Base-by-base conservation (phyloP, 805 yeast species). In the Hagleromyces aurorensis region DNA sequence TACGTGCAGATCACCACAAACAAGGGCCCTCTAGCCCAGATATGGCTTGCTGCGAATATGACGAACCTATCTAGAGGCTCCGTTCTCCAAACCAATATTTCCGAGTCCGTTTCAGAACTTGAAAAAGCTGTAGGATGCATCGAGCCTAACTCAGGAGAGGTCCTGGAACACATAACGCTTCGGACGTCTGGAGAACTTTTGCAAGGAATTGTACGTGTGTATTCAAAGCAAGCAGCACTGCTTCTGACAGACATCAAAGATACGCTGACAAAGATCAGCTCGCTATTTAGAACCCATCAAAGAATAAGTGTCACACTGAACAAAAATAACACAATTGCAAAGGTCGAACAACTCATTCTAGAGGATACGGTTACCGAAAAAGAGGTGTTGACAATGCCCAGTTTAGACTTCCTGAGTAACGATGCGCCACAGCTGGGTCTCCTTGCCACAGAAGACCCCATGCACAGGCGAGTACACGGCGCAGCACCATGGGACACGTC, bases 11-110 rank as follows among this genome's bases (percentile, higher is more conserved):
- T 51, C 8, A 37, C 51, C 13, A 65, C 82, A 2, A 76, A 72
- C 37, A 77, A 77, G 49, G 93, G 94, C 3, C 94, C 94, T 1
- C 62, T 86, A 37, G 94, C 93, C 3, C 82, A 78, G 41, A 86
- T 85, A 6, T 86, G 96, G 96, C 65, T 86, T 26, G 96, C 96
- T 7, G 89, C 95, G 13, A 86, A 83, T 50, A 69, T 86, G 57
- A 40, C 52, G 4, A 52, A 41, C 20, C 23, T 52, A 10, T 41
- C 56, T 12, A 46, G 44, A 30, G 42, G 40, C 27, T 94, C 86
- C 44, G 73, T 75, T 25, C 62, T 84, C 27, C 76, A 71, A 44
- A 78, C 95, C 9, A 72, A 81, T 44, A 76, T 87, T 34, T 51
- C 70, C 9, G 69, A 75, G 36, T 78, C 87, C 11, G 71, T 79